Evolutionary conservation across 73 alveolate species (phyloP).

Genomic region (Paramecium biaurelia): DNA sequence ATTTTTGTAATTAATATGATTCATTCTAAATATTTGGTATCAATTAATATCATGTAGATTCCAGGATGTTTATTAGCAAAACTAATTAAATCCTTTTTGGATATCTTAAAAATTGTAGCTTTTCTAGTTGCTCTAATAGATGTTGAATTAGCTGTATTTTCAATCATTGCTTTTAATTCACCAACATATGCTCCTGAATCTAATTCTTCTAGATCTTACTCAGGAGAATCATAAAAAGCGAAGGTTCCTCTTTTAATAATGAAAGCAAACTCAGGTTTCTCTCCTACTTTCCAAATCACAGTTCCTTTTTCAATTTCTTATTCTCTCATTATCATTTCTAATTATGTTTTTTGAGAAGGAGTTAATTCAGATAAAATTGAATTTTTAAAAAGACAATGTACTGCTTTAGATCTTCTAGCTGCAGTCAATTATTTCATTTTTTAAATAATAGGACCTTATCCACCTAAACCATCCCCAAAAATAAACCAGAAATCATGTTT

Average conservation of each 20-base stretch:
- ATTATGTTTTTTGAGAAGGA: slow-evolving; percentile 51
- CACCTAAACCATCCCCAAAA: slow-evolving; percentile 66
- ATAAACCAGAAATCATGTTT: slow-evolving; percentile 63
- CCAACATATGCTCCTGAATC: slow-evolving; percentile 64
- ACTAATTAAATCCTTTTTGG: slow-evolving; percentile 34
- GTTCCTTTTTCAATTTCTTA: slow-evolving; percentile 60
- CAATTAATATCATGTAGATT: slow-evolving; percentile 24
- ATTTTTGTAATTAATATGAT: not conserved
- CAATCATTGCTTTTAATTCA: slow-evolving; percentile 49
- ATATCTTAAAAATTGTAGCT: slow-evolving; percentile 45
- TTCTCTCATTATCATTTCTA: slow-evolving; percentile 62
- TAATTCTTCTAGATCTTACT: slow-evolving; percentile 56
- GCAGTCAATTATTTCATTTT: slow-evolving; percentile 50
- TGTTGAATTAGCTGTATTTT: slow-evolving; percentile 44
- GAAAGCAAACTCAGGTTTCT: slow-evolving; percentile 57
- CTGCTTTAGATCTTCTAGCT: slow-evolving; percentile 63
- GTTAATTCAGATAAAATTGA: slow-evolving; percentile 40
- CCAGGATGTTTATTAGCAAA: slow-evolving; percentile 64
- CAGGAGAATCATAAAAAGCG: slow-evolving; percentile 63
- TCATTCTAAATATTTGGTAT: slow-evolving; percentile 58
- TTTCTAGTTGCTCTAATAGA: slow-evolving; percentile 61
- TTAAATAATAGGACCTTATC: slow-evolving; percentile 59
- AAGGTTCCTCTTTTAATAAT: slow-evolving; percentile 61
- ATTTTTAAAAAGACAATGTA: slow-evolving; percentile 44
- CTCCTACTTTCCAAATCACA: slow-evolving; percentile 64